phyloP scores from a whole-genome alignment of 1,139 yeast species.

The Suhomyces maxii region DNA sequence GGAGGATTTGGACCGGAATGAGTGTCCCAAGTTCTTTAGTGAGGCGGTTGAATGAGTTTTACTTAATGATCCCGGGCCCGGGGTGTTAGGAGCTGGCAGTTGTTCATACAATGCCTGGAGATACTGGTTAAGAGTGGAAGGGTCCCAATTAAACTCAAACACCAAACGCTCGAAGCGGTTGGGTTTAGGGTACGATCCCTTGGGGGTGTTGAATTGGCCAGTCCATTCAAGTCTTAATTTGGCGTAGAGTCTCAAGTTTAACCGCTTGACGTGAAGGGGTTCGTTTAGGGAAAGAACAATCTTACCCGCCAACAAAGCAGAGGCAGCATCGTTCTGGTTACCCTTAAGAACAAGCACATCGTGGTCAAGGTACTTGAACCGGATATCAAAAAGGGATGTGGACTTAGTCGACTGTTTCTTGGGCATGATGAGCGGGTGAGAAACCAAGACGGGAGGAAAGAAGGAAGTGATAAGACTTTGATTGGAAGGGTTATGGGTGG shows the following conservation, averaged over 20 bases:
- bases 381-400: constrained; percentile 58
- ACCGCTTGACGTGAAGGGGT: constrained; percentile 65
- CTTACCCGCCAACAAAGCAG: constrained; percentile 73
- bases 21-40: constrained; percentile 31
- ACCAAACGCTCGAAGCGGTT: constrained; percentile 62
- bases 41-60: constrained; percentile 36
- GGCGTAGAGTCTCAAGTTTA: constrained; percentile 65
- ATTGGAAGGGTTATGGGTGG: not conserved
- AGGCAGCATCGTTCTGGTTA: constrained; percentile 70
- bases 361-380: constrained; percentile 65
- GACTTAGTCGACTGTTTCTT: constrained; percentile 16
- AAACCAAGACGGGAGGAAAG: no score
- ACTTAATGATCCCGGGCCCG: constrained; percentile 10
- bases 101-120: constrained; percentile 34
- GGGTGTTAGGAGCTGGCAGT: constrained; percentile 11
- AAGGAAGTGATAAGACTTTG: not conserved
- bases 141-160: constrained; percentile 78
- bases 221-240: constrained; percentile 61
- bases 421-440: constrained; percentile 6
- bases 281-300: constrained; percentile 77
- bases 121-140: constrained; percentile 48
- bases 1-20: constrained; percentile 35
- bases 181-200: constrained; percentile 51
- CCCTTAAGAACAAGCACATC: constrained; percentile 87
- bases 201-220: constrained; percentile 47